phyloP scores from a whole-genome alignment of 2,329 filamentous ascomycete species.

The Colletotrichum lupini region DNA sequence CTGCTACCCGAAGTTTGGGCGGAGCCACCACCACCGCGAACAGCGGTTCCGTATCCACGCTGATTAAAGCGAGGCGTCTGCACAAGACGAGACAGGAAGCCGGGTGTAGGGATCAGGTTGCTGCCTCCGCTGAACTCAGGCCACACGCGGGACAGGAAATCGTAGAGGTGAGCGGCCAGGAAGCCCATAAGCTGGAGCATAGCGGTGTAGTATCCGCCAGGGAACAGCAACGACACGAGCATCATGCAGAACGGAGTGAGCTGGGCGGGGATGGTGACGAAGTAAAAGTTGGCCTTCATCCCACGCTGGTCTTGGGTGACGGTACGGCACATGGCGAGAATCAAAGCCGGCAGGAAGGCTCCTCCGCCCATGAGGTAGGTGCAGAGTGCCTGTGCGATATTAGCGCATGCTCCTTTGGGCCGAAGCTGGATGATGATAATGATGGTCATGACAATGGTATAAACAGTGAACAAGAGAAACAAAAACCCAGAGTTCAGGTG shows the following conservation, averaged over 20 bases:
- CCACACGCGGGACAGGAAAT: conserved; percentile 90
- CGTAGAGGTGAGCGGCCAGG: conserved; percentile 86
- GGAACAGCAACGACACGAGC: conserved; percentile 75
- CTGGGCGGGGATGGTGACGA: conserved; percentile 86
- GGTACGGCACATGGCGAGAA: conserved; percentile 85
- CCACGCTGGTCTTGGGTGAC: conserved; percentile 87
- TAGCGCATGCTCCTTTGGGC: conserved; percentile 38
- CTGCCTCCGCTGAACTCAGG: conserved; percentile 87
- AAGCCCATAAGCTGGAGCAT: conserved; percentile 80
- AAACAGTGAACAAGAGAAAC: conserved; percentile 31
- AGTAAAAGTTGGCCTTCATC: conserved; percentile 79
- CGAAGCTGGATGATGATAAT: conserved; percentile 16
- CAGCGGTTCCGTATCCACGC: conserved; percentile 72
- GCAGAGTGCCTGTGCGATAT: conserved; percentile 59
- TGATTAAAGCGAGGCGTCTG: conserved; percentile 58
- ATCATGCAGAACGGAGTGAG: conserved; percentile 86
- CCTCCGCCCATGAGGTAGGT: conserved; percentile 61
- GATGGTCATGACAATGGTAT: background rate
- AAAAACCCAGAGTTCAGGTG: conserved; percentile 36
- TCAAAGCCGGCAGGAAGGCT: conserved; percentile 72
- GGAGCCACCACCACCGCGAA: conserved; percentile 49
- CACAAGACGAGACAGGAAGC: conserved; percentile 76
- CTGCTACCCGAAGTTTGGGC: conserved; percentile 49
- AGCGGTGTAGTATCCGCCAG: conserved; percentile 63
- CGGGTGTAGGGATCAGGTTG: conserved; percentile 81